Percentiles rank a stretch among this genome's conserved stretches.
phyloP scores from a whole-genome alignment of 306 rosid species.

The Fagus crenata region DNA sequence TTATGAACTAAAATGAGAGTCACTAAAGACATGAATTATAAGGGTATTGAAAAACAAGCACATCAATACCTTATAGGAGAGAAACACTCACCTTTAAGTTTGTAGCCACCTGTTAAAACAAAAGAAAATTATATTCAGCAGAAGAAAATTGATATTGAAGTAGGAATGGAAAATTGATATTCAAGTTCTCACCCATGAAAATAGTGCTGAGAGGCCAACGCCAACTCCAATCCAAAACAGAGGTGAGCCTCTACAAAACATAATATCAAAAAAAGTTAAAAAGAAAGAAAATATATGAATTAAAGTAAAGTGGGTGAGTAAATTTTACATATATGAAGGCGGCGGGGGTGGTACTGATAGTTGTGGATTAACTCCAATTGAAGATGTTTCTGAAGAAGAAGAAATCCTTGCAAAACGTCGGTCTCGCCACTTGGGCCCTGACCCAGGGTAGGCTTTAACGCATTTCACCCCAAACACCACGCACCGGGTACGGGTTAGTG shows the following conservation, averaged over 20 bases:
- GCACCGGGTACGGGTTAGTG: neutral
- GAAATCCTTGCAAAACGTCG: conserved; percentile 69
- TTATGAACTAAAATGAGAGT: too few relatives aligned
- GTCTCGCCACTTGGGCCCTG: too few relatives aligned
- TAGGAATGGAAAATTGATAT: conserved; percentile 8
- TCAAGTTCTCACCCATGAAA: conserved; percentile 75
- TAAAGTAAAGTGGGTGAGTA: conserved; percentile 13
- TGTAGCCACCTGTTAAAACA: conserved; percentile 62
- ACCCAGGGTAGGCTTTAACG: neutral
- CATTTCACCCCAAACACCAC: neutral
- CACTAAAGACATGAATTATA: too few relatives aligned
- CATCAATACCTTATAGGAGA: conserved; percentile 33
- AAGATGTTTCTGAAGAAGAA: conserved; percentile 65
- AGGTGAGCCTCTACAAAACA: conserved; percentile 76
- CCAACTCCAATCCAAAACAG: conserved; percentile 97
- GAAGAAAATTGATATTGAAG: conserved; percentile 8
- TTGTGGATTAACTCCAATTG: conserved; percentile 77
- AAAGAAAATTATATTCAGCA: conserved; percentile 40
- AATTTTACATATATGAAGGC: conserved; percentile 55
- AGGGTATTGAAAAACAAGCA: neutral
- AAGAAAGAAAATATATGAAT: conserved; percentile 11
- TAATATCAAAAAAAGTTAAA: conserved; percentile 14
- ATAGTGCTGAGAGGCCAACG: conserved; percentile 88
- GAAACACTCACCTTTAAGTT: conserved; percentile 75
- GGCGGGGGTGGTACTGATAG: conserved; percentile 62